These are phyloP conservation scores for Acidomyces sp. DNA, from an alignment of 495 filamentous ascomycete genomes.

Conservation along the genomic window DNA sequence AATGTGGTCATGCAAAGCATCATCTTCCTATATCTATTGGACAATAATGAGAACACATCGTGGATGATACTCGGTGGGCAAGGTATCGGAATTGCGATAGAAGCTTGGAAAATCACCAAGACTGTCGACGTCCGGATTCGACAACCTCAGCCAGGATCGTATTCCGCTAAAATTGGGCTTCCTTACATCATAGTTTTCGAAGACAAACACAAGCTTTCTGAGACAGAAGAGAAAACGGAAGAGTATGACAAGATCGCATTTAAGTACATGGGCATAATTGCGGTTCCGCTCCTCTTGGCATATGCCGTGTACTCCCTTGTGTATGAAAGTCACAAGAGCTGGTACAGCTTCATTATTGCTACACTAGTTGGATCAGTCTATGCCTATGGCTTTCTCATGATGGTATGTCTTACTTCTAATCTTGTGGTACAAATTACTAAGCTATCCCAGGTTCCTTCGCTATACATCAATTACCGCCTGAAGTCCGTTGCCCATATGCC, in stretches of 20 bases:
- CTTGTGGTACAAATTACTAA: conserved; percentile 2
- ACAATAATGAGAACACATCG: conserved; percentile 92
- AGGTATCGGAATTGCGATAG: conserved; percentile 82
- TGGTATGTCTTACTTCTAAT: conserved; percentile 38
- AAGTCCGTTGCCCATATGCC: conserved; percentile 98
- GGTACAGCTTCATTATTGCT: conserved; percentile 87
- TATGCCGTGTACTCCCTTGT: conserved; percentile 83
- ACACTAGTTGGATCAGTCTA: conserved; percentile 94
- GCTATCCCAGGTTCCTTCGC: conserved; percentile 46
- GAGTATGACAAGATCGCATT: conserved; percentile 97
- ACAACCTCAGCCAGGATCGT: conserved; percentile 46
- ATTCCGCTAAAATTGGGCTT: conserved; percentile 34
- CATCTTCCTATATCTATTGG: conserved; percentile 96
- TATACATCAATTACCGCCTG: conserved; percentile 98
- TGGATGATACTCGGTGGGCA: conserved; percentile 98
- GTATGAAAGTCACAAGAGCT: conserved; percentile 94
- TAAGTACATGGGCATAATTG: conserved; percentile 83
- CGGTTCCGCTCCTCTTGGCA: conserved; percentile 74
- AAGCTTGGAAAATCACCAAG: conserved; percentile 98
- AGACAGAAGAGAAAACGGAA: conserved; percentile 93
- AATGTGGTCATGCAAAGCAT: conserved; percentile 96
- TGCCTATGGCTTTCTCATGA: conserved; percentile 98
- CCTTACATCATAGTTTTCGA: conserved; percentile 82
- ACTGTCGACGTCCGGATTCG: conserved; percentile 81
- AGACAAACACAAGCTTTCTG: conserved; percentile 90